phyloP scores from a whole-genome alignment of 495 filamentous ascomycete genomes.

The Elaphomyces granulatus region DNA sequence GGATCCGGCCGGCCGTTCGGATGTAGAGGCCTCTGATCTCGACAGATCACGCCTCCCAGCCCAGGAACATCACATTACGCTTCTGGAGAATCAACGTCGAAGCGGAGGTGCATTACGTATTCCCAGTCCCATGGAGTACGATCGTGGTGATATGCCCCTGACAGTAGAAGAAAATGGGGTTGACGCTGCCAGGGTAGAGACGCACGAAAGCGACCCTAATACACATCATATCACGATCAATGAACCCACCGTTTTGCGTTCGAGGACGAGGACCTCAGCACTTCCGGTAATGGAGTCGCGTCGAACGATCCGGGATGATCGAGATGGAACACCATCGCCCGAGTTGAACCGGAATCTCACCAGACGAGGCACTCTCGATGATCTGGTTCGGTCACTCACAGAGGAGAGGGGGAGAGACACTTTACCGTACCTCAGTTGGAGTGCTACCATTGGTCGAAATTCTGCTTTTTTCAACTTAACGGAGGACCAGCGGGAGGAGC shows the following conservation, averaged over 20 bases:
- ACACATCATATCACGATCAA: constrained; percentile 49
- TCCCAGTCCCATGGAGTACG: constrained; percentile 74
- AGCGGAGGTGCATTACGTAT: constrained; percentile 64
- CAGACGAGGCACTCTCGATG: constrained; percentile 22
- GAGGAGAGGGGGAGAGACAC: constrained; percentile 35
- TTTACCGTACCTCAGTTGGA: constrained; percentile 82
- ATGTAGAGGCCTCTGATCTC: neutral
- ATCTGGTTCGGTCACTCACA: constrained; percentile 26
- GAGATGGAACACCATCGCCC: constrained; percentile 15
- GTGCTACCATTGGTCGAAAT: constrained; percentile 82
- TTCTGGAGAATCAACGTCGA: constrained; percentile 73
- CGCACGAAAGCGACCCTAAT: constrained; percentile 10
- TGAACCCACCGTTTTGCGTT: constrained; percentile 35
- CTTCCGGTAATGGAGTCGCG: constrained; percentile 29
- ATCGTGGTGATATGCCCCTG: constrained; percentile 58
- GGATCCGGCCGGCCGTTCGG: constrained; percentile 1
- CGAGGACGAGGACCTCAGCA: constrained; percentile 20
- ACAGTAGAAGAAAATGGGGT: constrained; percentile 12
- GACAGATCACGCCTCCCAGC: constrained; percentile 33
- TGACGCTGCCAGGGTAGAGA: constrained; percentile 13
- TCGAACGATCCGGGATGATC: constrained; percentile 24
- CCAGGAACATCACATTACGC: constrained; percentile 68
- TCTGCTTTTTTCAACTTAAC: constrained; percentile 80
- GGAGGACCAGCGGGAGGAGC: constrained; percentile 80
- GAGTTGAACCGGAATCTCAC: constrained; percentile 11